Base-by-base conservation (phyloP, 2,329 filamentous ascomycete species). In the Lachnellula willkommii region DNA sequence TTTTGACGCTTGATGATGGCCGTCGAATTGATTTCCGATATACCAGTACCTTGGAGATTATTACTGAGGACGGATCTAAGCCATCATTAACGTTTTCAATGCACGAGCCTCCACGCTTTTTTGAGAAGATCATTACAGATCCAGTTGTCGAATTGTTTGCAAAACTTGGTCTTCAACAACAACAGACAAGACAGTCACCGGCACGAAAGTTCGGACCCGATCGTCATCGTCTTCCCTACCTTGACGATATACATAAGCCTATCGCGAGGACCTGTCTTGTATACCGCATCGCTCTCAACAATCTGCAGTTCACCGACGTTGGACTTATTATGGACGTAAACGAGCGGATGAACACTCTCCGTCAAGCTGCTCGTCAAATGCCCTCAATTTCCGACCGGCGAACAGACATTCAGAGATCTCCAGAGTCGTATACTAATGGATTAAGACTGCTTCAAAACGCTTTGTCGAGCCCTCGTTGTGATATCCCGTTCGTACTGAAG, bases 401-500 rank as follows among this genome's bases (percentile, higher is more conserved):
- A 11, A 60, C 53, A 6, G 40, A 60, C 14, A 56, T 65, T 3
- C 37, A 51, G 22, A 35, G n/a, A 2, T 57, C 60, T 1, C 37
- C 8, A 20, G 56, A 63, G 37, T 52, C 55, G n/a, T 63, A 59
- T 52, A 50, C 14, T 17, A 14, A 26, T 20, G 58, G 56, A 11
- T 62, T 68, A 3, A 51, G 28, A 28, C 62, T 20, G 32, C 53
- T 69, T 5, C 54, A 64, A 11, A 26, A 47, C 1, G 58, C 46
- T 15, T 37, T 73, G 11, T 50, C 57, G 54, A 72, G 56, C 42
- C 45, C 47, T 8, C 53, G 53, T 8, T 50, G 43, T 11, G 51
- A n/a, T 1, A 36, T 82, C 55, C 71, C 80, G 5, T 89, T 84
- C 59, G 67, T 71, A 0, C 65, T 85, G 1, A 73, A 81, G 5